Percentiles rank a stretch among this genome's conserved stretches.
These are phyloP conservation scores for Peronospora belbahrii DNA, from an alignment of 352 stramenopile genomes.

Conservation along the genomic window DNA sequence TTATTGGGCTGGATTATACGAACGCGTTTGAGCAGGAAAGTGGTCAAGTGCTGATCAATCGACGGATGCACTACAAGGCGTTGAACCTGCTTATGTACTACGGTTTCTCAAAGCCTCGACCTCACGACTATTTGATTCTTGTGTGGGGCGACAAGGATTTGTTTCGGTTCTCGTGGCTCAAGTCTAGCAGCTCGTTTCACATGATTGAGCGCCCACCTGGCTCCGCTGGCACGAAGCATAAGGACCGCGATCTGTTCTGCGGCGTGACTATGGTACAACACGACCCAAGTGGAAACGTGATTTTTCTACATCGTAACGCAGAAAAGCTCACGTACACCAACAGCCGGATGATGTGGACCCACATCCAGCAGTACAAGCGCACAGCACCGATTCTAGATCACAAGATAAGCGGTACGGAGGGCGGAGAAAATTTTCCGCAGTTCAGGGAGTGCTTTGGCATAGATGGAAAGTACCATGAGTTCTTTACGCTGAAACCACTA, in stretches of 20 bases:
- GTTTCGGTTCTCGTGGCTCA: conserved; percentile 75
- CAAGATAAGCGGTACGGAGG: conserved; percentile 53
- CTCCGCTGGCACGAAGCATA: conserved; percentile 38
- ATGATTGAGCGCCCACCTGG: conserved; percentile 47
- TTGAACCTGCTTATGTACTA: conserved; percentile 76
- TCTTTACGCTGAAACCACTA: conserved; percentile 60
- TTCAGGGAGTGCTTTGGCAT: conserved; percentile 67
- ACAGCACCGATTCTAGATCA: conserved; percentile 33
- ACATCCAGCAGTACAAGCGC: conserved; percentile 54
- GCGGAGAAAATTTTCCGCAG: conserved; percentile 55
- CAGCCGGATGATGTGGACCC: conserved; percentile 43
- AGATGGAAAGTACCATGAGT: conserved; percentile 56
- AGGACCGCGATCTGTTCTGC: conserved; percentile 54
- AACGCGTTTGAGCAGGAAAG: conserved; percentile 79
- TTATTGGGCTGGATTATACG: conserved; percentile 51
- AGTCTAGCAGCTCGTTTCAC: conserved; percentile 59
- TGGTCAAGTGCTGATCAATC: conserved; percentile 69
- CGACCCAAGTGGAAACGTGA: conserved; percentile 41
- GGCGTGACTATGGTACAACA: conserved; percentile 69
- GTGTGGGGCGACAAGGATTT: conserved; percentile 81
- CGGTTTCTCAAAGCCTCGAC: conserved; percentile 30
- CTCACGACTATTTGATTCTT: conserved; percentile 41
- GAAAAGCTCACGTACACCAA: conserved; percentile 51
- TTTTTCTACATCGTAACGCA: conserved; percentile 69
- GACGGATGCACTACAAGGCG: conserved; percentile 39